These are phyloP conservation scores for Lactarius psammicola DNA, from an alignment of 768 basidiomycete species.

Conservation along the genomic window DNA sequence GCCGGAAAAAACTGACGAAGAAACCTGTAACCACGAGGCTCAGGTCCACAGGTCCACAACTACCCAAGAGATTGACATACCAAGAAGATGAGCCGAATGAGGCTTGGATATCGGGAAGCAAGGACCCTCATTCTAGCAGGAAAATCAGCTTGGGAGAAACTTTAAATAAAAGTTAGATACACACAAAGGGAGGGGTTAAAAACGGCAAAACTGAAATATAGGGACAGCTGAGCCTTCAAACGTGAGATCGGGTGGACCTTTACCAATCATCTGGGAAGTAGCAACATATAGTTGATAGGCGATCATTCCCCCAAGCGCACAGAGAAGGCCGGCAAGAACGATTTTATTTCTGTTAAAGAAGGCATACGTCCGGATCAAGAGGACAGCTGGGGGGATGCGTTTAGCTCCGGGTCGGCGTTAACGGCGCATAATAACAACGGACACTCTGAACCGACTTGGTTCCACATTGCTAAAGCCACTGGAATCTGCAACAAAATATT, in stretches of 20 bases:
- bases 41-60: not conserved
- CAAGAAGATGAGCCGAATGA: constrained; percentile 78
- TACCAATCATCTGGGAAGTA: constrained; percentile 73
- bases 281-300: constrained; percentile 82
- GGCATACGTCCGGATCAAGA: constrained; percentile 81
- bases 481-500: constrained; percentile 51
- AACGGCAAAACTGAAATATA: constrained; percentile 47
- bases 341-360: constrained; percentile 80
- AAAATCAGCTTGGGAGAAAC: constrained; percentile 9
- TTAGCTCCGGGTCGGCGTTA: not conserved
- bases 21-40: constrained; percentile 42
- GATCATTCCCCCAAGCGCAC: constrained; percentile 67
- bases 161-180: constrained; percentile 24
- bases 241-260: constrained; percentile 30
- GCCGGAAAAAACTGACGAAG: constrained; percentile 27
- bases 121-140: constrained; percentile 52
- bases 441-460: constrained; percentile 83
- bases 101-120: constrained; percentile 82
- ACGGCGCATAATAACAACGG: constrained; percentile 29
- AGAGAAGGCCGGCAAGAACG: constrained; percentile 60
- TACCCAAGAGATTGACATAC: constrained; percentile 38
- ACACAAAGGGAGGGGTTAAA: constrained; percentile 59
- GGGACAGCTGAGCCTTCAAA: constrained; percentile 1
- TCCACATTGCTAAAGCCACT: constrained; percentile 82
- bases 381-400: constrained; percentile 50